A percentile compares a stretch with the other conserved stretches of the same genome.
phyloP scores from a whole-genome alignment of 2,329 filamentous ascomycete genomes.

The Fusarium sp. region DNA sequence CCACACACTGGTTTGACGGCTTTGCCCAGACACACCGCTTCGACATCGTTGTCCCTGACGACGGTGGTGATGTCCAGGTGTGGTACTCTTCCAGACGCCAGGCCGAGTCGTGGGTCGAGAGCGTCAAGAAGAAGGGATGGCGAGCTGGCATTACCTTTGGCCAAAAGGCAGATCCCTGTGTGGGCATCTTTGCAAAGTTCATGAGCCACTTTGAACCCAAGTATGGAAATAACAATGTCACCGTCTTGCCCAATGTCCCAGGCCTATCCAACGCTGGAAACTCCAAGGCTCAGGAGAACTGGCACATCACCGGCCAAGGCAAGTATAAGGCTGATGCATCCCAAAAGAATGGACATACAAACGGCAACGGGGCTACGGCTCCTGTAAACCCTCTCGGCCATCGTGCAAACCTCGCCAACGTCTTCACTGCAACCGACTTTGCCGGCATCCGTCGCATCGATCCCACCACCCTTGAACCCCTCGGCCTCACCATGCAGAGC shows the following conservation, averaged over 20 bases:
- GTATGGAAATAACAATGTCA: conserved; percentile 70
- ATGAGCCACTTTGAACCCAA: conserved; percentile 67
- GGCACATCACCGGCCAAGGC: neutral
- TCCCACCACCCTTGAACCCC: conserved; percentile 77
- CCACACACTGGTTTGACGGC: conserved; percentile 86
- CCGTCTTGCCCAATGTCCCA: conserved; percentile 70
- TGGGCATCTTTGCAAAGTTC: conserved; percentile 78
- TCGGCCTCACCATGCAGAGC: conserved; percentile 70
- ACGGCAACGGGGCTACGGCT: neutral
- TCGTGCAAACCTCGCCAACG: conserved; percentile 53
- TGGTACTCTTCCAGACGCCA: conserved; percentile 79
- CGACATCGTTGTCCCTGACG: conserved; percentile 65
- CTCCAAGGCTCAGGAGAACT: neutral
- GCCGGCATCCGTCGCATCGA: conserved; percentile 71
- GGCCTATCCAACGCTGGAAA: conserved; percentile 54
- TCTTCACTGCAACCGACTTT: conserved; percentile 70
- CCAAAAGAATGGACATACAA: neutral
- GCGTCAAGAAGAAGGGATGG: conserved; percentile 70
- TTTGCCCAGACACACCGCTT: conserved; percentile 79
- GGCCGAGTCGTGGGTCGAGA: conserved; percentile 70
- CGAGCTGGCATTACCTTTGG: conserved; percentile 72
- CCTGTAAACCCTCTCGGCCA: conserved; percentile 46
- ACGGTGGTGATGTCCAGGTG: conserved; percentile 55
- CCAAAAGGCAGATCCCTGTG: conserved; percentile 78
- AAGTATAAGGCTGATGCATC: conserved; percentile 14